A percentile compares a stretch with the other conserved stretches of the same genome.
Evolutionary conservation across 2,329 filamentous ascomycete species (phyloP).

Genomic region (Blastomyces emzantsi): DNA sequence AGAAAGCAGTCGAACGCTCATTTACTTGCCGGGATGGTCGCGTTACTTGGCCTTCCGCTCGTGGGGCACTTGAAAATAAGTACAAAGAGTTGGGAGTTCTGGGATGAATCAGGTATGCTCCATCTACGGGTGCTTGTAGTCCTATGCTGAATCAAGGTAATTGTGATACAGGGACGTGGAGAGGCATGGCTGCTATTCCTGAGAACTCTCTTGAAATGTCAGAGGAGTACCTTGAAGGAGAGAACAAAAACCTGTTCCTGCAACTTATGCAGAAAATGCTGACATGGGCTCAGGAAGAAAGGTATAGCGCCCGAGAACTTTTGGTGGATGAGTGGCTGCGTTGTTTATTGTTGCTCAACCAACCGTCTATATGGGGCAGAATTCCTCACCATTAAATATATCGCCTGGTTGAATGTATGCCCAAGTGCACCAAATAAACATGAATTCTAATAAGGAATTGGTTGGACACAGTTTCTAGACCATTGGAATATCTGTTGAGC

Average conservation of each 20-base stretch:
- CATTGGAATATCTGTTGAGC: too few relatives aligned
- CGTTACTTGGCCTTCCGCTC: too few relatives aligned
- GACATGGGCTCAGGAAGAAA: constrained; percentile 16
- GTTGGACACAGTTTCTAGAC: too few relatives aligned
- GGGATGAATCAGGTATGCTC: background rate
- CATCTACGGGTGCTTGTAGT: background rate
- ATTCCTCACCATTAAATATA: too few relatives aligned
- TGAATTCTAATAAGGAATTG: too few relatives aligned
- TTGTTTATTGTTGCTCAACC: too few relatives aligned
- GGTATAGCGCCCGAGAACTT: constrained; percentile 15
- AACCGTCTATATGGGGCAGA: too few relatives aligned
- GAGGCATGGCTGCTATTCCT: constrained; percentile 8
- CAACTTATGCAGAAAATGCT: constrained; percentile 18
- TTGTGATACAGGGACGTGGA: constrained; percentile 11
- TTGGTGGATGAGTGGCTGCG: background rate
- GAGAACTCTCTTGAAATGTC: constrained; percentile 12
- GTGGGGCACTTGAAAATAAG: too few relatives aligned
- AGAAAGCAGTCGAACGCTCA: too few relatives aligned
- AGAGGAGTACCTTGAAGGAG: constrained; percentile 11
- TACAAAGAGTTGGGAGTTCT: background rate
- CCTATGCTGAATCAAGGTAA: background rate
- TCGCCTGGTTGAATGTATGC: too few relatives aligned
- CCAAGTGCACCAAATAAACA: too few relatives aligned
- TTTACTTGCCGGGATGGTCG: too few relatives aligned
- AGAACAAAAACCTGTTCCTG: constrained; percentile 16